phyloP scores from a whole-genome alignment of 768 basidiomycete species.

The Pisolithus marmoratus region DNA sequence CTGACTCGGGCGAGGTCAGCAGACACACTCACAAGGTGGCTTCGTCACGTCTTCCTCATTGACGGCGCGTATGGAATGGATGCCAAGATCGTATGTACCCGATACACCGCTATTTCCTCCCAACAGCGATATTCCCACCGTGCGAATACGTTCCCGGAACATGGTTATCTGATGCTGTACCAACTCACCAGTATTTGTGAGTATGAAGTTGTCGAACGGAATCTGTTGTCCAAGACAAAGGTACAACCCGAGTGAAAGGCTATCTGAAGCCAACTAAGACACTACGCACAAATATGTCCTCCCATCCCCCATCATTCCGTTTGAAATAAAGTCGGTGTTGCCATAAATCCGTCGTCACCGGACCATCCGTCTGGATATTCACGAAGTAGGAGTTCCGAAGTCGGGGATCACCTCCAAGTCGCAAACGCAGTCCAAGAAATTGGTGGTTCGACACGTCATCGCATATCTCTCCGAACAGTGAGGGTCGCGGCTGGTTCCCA shows the following conservation, averaged over 20 bases:
- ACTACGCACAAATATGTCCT: conserved; percentile 67
- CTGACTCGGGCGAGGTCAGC: neutral
- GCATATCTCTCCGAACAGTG: conserved; percentile 78
- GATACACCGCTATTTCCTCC: conserved; percentile 75
- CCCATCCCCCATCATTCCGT: conserved; percentile 63
- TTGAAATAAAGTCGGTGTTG: conserved; percentile 87
- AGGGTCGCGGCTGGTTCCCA: conserved; percentile 55
- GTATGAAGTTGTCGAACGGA: conserved; percentile 70
- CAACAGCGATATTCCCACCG: conserved; percentile 81
- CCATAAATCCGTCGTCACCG: conserved; percentile 82
- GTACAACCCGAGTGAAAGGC: no score
- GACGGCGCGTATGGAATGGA: conserved; percentile 77
- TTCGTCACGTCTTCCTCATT: conserved; percentile 60
- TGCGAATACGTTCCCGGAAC: conserved; percentile 67
- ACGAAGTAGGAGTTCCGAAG: conserved; percentile 86
- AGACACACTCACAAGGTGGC: conserved; percentile 22
- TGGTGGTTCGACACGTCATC: conserved; percentile 82
- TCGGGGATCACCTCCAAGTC: conserved; percentile 68
- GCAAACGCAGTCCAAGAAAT: conserved; percentile 76
- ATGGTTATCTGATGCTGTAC: conserved; percentile 69
- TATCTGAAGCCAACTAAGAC: conserved; percentile 4
- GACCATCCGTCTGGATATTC: conserved; percentile 87
- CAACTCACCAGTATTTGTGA: conserved; percentile 69
- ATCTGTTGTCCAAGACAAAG: conserved; percentile 42
- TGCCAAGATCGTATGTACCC: conserved; percentile 76